A percentile compares a stretch with the other conserved stretches of the same genome.
These are phyloP conservation scores for Wilcoxina mikolae DNA, from an alignment of 495 filamentous ascomycete species.

Conservation along the genomic window DNA sequence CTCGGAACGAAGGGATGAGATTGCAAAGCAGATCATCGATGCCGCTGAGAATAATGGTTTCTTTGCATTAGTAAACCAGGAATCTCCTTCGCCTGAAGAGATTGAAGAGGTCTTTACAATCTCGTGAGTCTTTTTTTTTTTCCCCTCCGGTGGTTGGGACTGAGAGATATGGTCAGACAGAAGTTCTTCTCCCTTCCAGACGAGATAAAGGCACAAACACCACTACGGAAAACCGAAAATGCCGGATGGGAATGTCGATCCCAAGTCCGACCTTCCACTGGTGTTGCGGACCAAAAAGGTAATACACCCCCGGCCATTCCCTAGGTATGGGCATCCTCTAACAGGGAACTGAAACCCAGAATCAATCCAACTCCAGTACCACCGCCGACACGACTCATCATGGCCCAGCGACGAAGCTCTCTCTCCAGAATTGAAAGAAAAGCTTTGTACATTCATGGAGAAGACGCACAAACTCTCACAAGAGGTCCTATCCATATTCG, in stretches of 20 bases:
- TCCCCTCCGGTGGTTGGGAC: neutral
- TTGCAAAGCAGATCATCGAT: slow-evolving; percentile 38
- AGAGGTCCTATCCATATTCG: slow-evolving; percentile 45
- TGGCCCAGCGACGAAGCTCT: slow-evolving; percentile 38
- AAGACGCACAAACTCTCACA: slow-evolving; percentile 39
- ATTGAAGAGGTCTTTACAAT: slow-evolving; percentile 41
- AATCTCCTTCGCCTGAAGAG: slow-evolving; percentile 33
- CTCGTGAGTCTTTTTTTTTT: slow-evolving; percentile 21
- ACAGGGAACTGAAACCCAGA: too few relatives aligned
- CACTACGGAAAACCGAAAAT: slow-evolving; percentile 39
- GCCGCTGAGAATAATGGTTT: slow-evolving; percentile 51
- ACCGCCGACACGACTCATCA: slow-evolving; percentile 32
- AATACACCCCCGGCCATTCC: too few relatives aligned
- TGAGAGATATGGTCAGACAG: slow-evolving; percentile 2
- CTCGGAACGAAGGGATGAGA: slow-evolving; percentile 38
- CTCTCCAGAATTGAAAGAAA: slow-evolving; percentile 35
- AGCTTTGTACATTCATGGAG: slow-evolving; percentile 39
- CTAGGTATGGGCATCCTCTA: too few relatives aligned
- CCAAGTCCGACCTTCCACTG: slow-evolving; percentile 48
- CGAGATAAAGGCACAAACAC: slow-evolving; percentile 37
- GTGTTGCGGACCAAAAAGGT: slow-evolving; percentile 42
- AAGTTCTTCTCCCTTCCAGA: slow-evolving; percentile 45
- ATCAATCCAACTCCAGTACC: slow-evolving; percentile 46
- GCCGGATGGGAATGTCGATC: slow-evolving; percentile 51
- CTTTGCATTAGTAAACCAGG: slow-evolving; percentile 46